These are phyloP conservation scores for Chrysoporthe puriensis DNA, from an alignment of 2,329 filamentous ascomycete species.

Conservation along the genomic window DNA sequence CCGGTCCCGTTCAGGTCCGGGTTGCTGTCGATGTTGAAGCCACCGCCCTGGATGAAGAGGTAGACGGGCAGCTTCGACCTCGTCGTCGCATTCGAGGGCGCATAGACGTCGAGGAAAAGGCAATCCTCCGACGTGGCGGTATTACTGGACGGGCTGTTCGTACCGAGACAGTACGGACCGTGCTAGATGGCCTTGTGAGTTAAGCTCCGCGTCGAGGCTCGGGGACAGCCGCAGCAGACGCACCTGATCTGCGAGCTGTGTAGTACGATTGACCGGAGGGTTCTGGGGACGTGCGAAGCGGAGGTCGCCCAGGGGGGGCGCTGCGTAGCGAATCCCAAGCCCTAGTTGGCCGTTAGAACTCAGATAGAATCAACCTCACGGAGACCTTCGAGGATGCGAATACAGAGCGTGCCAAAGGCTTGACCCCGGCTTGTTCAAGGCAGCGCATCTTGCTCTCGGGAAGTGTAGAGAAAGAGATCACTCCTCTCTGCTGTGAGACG, in stretches of 20 bases:
- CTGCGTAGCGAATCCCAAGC: conserved; percentile 75
- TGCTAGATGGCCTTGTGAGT: conserved; percentile 20
- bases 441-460: too few species aligned
- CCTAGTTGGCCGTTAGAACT: background rate
- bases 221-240: conserved; percentile 31
- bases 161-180: conserved; percentile 38
- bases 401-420: background rate
- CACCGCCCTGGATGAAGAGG: conserved; percentile 52
- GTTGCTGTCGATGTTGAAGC: conserved; percentile 51
- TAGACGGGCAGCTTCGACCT: conserved; percentile 37
- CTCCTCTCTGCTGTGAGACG: background rate
- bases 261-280: conserved; percentile 49
- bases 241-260: conserved; percentile 58
- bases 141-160: conserved; percentile 33
- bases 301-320: conserved; percentile 64
- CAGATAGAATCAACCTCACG: background rate
- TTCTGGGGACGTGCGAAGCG: conserved; percentile 70
- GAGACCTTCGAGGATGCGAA: background rate
- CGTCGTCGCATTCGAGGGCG: conserved; percentile 55
- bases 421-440: background rate
- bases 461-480: background rate
- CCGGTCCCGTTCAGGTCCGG: conserved; percentile 60
- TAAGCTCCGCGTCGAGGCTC: conserved; percentile 51
- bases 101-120: conserved; percentile 68
- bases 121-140: conserved; percentile 63